phyloP scores from a whole-genome alignment of 2,329 filamentous ascomycete genomes.

The Colletotrichum lini region DNA sequence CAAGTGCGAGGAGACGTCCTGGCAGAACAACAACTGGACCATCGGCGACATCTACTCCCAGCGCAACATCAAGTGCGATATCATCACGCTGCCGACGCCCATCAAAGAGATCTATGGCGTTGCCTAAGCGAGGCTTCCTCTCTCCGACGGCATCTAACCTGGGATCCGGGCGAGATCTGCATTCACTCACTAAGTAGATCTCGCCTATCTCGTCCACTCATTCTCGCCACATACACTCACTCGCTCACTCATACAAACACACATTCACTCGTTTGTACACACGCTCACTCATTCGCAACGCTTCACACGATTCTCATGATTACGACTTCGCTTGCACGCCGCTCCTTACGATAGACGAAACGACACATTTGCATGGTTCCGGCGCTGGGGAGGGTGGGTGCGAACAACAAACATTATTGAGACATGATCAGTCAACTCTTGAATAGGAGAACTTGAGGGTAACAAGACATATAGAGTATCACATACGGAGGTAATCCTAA shows the following conservation, averaged over 20 bases:
- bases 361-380: constrained; percentile 3
- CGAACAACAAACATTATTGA: background rate
- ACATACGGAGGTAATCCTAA: constrained; percentile 16
- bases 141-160: no score
- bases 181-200: no score
- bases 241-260: no score
- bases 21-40: constrained; percentile 52
- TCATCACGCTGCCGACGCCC: constrained; percentile 46
- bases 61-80: constrained; percentile 48
- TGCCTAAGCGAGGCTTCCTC: constrained; percentile 39
- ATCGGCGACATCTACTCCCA: constrained; percentile 51
- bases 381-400: background rate
- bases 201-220: no score
- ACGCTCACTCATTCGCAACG: background rate
- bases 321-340: background rate
- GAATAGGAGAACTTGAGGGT: background rate
- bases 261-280: no score
- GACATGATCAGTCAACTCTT: background rate
- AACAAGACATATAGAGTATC: background rate
- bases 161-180: no score
- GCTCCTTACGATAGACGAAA: background rate
- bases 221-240: no score
- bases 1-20: constrained; percentile 47
- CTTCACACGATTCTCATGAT: constrained; percentile 11
- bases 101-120: constrained; percentile 48